A percentile compares a stretch with the other conserved stretches of the same genome.
phyloP scores from a whole-genome alignment of 2,329 filamentous ascomycete genomes.

The Aphanocladium album region DNA sequence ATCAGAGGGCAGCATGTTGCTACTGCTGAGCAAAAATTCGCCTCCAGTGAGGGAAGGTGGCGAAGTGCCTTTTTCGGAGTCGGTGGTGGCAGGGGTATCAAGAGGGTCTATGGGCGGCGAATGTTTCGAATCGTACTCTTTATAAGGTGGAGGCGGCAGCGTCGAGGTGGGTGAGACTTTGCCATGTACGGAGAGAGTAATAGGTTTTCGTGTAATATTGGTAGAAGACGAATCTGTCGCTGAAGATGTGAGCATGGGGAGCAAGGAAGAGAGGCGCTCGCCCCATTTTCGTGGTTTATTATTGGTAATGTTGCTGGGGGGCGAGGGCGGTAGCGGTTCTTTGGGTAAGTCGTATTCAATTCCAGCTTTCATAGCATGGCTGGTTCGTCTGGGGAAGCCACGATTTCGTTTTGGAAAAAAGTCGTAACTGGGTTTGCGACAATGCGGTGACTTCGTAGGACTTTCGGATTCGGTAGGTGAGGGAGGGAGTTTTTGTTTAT shows the following conservation, averaged over 20 bases:
- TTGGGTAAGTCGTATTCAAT: neutral
- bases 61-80: neutral
- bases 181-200: slow-evolving; percentile 17
- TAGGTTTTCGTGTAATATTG: slow-evolving; percentile 22
- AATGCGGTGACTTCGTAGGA: neutral
- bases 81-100: neutral
- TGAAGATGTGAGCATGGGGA: slow-evolving; percentile 33
- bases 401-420: neutral
- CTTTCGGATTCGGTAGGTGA: slow-evolving; percentile 16
- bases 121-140: slow-evolving; percentile 9
- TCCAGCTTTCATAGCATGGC: slow-evolving; percentile 1
- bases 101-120: neutral
- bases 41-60: slow-evolving; percentile 10
- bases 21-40: neutral
- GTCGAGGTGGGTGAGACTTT: slow-evolving; percentile 18
- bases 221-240: slow-evolving; percentile 24
- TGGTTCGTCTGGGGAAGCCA: neutral
- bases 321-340: neutral
- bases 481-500: slow-evolving; percentile 16
- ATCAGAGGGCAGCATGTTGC: neutral
- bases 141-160: slow-evolving; percentile 20
- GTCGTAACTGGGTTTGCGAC: slow-evolving; percentile 11
- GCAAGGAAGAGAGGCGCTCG: slow-evolving; percentile 30
- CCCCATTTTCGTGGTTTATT: slow-evolving; percentile 32
- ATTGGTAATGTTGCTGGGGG: neutral